These are phyloP conservation scores for Ajuga reptans DNA, from an alignment of 305 asterid species.

Conservation along the genomic window DNA sequence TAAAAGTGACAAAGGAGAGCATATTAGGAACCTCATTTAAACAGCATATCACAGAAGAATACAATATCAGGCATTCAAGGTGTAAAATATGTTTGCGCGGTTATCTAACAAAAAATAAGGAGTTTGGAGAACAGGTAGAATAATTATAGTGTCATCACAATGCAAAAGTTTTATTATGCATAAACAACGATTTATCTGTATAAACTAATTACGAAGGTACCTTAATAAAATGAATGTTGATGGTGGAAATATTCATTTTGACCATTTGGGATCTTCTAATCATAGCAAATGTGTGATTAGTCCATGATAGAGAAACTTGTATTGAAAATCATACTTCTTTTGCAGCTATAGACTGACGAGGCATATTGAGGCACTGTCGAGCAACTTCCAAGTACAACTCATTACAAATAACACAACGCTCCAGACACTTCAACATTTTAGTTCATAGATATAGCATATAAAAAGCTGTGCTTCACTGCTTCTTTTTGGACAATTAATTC, in stretches of 20 bases:
- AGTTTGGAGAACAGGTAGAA: background rate
- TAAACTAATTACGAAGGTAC: background rate
- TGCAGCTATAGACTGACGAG: background rate
- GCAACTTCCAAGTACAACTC: background rate
- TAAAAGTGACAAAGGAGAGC: background rate
- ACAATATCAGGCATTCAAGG: constrained; percentile 8
- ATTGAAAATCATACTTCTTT: background rate
- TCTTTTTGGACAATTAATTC: background rate
- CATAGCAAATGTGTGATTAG: background rate
- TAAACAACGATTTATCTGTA: background rate
- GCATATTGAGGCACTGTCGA: background rate
- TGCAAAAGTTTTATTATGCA: background rate
- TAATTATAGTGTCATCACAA: background rate
- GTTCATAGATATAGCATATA: background rate
- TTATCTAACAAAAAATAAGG: background rate
- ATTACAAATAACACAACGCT: background rate
- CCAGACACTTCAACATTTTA: background rate
- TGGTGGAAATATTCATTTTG: background rate
- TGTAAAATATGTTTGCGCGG: background rate
- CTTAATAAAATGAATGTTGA: background rate
- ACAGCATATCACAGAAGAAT: background rate
- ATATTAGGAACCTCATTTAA: background rate
- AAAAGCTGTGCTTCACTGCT: background rate
- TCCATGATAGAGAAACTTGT: background rate
- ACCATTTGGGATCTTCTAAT: background rate